Evolutionary conservation across 179 eudicot species (phyloP), one percentile per base, ranked within the genome.

Genomic region (Silene vulgaris): DNA sequence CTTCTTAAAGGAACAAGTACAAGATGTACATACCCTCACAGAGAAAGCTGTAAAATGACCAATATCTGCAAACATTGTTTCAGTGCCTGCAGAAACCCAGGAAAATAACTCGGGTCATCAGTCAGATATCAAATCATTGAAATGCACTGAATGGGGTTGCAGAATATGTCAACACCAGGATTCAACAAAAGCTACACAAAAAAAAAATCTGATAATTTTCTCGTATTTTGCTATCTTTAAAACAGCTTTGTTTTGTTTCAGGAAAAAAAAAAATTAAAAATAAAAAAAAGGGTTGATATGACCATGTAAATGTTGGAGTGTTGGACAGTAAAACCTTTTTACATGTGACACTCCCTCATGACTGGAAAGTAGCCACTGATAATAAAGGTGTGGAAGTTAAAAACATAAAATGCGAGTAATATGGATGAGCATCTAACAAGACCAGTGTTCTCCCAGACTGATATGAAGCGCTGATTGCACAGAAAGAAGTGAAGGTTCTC

Each of bases 31-130:
- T 86, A 93, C 98, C 87, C 88, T 79, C 72, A 93, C 79, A 64
- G 94, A 85, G 62, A 79, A 77, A 76, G 92, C 79, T 29, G 90
- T 86, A 74, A 94, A 94, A 84, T 94, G 98, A 81, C 98, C 98
- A 73, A 94, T 86, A 87, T 94, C 98, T 35, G 96, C 98, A 86
- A 90, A 92, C 98, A 94, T 94, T 48, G 98, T 93, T 86, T 94
- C 98, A 2, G 92, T 83, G 68, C 98, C 98, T 94, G 89, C 74
- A 80, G 52, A 61, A 69, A 78, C 32, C 77, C 77, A 66, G 37
- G 65, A 83, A 78, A 66, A 28, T 70, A 64, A 75, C 35, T 17
- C 35, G 13, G 43, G 21, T 73, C 67, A 77, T 57, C n/a, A 23
- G 45, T 68, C 66, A 73, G 8, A 5, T 9, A 11, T 66, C 48